Conservation (phyloP, 2,329 filamentous ascomycete genomes). For the Tolypocladium capitatum region DNA sequence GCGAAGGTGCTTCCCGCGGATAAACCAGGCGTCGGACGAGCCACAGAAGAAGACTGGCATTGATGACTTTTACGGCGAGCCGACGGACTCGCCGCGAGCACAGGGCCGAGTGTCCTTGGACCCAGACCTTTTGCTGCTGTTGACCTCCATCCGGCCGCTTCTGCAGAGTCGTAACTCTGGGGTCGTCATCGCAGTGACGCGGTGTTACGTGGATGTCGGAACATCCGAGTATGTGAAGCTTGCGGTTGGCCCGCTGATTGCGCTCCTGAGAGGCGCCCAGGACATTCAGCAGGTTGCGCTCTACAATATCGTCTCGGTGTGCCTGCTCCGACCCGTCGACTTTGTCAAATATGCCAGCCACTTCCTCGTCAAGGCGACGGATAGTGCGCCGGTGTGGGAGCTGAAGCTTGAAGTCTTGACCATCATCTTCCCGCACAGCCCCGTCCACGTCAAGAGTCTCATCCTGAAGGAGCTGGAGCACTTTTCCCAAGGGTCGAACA, state of each 20-base stretch:
- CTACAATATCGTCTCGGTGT: slow-evolving; percentile 92
- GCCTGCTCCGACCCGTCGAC: slow-evolving; percentile 57
- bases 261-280: slow-evolving; percentile 68
- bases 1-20: slow-evolving; percentile 71
- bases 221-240: slow-evolving; percentile 61
- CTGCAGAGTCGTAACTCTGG: slow-evolving; percentile 87
- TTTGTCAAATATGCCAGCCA: slow-evolving; percentile 84
- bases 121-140: slow-evolving; percentile 67
- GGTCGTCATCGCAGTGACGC: slow-evolving; percentile 76
- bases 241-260: slow-evolving; percentile 73
- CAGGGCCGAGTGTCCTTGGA: slow-evolving; percentile 47
- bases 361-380: slow-evolving; percentile 72
- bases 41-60: slow-evolving; percentile 25
- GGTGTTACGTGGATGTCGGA: slow-evolving; percentile 75
- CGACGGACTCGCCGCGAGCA: slow-evolving; percentile 27
- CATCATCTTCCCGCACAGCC: slow-evolving; percentile 75
- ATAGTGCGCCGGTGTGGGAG: slow-evolving; percentile 71
- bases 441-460: slow-evolving; percentile 63
- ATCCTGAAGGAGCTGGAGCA: slow-evolving; percentile 90
- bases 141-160: slow-evolving; percentile 70
- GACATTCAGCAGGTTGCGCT: slow-evolving; percentile 85
- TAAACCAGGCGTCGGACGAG: slow-evolving; percentile 42
- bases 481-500: slow-evolving; percentile 65
- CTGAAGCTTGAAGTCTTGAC: slow-evolving; percentile 87
- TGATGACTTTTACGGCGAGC: slow-evolving; percentile 72